Base-by-base conservation (phyloP, 2,329 filamentous ascomycete genomes). In the Beauveria australis region DNA sequence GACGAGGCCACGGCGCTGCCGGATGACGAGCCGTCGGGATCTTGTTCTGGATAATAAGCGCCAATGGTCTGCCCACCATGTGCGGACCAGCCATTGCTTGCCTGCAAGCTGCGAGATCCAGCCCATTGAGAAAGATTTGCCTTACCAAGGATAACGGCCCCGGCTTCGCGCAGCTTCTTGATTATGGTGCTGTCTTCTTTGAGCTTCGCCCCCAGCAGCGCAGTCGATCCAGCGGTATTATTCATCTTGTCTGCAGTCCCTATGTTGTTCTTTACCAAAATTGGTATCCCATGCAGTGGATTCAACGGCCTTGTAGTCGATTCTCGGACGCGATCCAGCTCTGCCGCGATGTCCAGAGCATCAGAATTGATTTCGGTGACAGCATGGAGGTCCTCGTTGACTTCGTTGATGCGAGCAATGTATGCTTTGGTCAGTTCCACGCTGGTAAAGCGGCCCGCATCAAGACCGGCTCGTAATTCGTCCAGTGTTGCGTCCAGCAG, bases 201-300 rank as follows among this genome's bases (percentile, higher is more conserved):
- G 0, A 84, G 77, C 64, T 78, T 81, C 9, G 85, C 80, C 0
- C 85, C 84, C 0, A 85, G 67, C 0, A 90, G 75, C 1, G 84
- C 80, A 63, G 79, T 87, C 0, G 86, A 89, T 3, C 87, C 87
- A 3, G 85, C 75, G 0, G 74, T 85, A 63, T 83, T 88, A 66
- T 84, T 80, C 83, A 88, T 85, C 62, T 76, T 69, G 67, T 88
- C 85, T 2, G 72, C 69, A 0, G 85, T 88, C 16, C 81, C 85
- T 53, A 89, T 87, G 67, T 86, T 87, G 71, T 87, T 82, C 70
- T 89, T 89, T 72, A 89, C 76, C 5, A 88, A 71, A 26, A 89
- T 80, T 0, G 86, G 86, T 4, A 89, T 78, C 6, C 86, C 86
- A 67, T 89, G 84, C 0, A 88, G 74, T 2, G 83, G 82, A 0